phyloP scores from a whole-genome alignment of 2,329 filamentous ascomycete genomes.

The Colletotrichum sansevieriae region DNA sequence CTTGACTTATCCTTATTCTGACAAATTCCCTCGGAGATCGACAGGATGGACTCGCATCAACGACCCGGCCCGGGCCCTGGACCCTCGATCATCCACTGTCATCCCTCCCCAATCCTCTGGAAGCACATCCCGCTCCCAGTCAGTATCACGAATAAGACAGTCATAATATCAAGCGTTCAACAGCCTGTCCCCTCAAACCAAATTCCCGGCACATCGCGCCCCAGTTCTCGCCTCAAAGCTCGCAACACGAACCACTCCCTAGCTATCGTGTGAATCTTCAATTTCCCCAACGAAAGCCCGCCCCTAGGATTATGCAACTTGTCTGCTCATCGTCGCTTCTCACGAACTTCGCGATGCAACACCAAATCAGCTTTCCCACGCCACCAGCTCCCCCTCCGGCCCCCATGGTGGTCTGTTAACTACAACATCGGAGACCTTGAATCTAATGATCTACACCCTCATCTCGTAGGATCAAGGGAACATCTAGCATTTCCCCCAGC shows the following conservation, averaged over 20 bases:
- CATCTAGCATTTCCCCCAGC: conserved; percentile 2
- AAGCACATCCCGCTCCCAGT: conserved; percentile 25
- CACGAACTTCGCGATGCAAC: background rate
- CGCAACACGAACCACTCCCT: conserved; percentile 17
- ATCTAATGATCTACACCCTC: conserved; percentile 1
- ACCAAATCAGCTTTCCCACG: background rate
- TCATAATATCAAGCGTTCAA: conserved; percentile 16
- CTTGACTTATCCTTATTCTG: background rate
- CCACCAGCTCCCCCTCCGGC: background rate
- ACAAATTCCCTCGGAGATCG: conserved; percentile 14
- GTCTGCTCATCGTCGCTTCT: background rate
- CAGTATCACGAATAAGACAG: background rate
- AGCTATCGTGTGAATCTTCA: background rate
- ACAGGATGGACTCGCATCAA: conserved; percentile 9
- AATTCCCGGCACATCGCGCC: conserved; percentile 1
- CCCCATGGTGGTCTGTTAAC: background rate
- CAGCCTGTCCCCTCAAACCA: conserved; percentile 1
- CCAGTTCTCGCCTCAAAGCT: background rate
- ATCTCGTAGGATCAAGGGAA: background rate
- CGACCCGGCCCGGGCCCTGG: conserved; percentile 28
- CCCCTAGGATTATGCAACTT: background rate
- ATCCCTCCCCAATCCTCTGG: conserved; percentile 8
- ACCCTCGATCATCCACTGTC: conserved; percentile 3
- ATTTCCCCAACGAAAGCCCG: background rate
- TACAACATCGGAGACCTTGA: background rate